Percentiles rank a stretch among this genome's conserved stretches.
Evolutionary conservation across 2,329 filamentous ascomycete genomes (phyloP).

Genomic region (Aspergillus hiratsukae): DNA sequence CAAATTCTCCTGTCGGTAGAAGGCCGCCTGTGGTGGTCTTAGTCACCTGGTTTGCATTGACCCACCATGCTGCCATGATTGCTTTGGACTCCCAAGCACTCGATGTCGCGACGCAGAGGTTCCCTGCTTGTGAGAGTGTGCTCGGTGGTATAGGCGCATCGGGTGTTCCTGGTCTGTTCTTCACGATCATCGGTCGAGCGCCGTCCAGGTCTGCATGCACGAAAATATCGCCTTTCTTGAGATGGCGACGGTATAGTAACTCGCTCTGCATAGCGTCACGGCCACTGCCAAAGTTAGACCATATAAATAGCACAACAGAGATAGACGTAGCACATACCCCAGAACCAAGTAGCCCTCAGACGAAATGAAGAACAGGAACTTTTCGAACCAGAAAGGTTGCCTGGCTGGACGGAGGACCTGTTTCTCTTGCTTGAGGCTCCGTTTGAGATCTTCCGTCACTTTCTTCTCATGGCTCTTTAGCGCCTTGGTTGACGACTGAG

Average conservation of each 20-base stretch:
- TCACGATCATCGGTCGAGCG: conserved; percentile 80
- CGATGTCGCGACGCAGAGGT: conserved; percentile 77
- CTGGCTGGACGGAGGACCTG: conserved; percentile 77
- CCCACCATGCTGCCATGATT: conserved; percentile 95
- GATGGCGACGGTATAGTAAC: conserved; percentile 78
- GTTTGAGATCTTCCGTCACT: conserved; percentile 78
- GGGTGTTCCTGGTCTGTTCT: conserved; percentile 72
- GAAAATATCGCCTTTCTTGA: conserved; percentile 86
- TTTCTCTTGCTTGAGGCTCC: conserved; percentile 87
- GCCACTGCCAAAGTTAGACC: conserved; percentile 44
- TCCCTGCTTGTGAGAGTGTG: conserved; percentile 85
- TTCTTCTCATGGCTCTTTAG: conserved; percentile 88
- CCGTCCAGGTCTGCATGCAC: conserved; percentile 86
- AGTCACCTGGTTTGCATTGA: conserved; percentile 80
- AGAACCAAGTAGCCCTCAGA: conserved; percentile 92
- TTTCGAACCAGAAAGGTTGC: conserved; percentile 91
- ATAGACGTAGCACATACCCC: conserved; percentile 43
- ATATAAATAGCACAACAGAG: not conserved
- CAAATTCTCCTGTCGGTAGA: conserved; percentile 71
- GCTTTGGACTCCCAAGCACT: conserved; percentile 95
- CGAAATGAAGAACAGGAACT: conserved; percentile 92
- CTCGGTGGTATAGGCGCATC: conserved; percentile 87
- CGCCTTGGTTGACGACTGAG: conserved; percentile 74
- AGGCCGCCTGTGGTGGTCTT: conserved; percentile 83
- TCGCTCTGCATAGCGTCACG: conserved; percentile 88